phyloP scores from a whole-genome alignment of 106 monocot genomes.

The Triglochin maritima region DNA sequence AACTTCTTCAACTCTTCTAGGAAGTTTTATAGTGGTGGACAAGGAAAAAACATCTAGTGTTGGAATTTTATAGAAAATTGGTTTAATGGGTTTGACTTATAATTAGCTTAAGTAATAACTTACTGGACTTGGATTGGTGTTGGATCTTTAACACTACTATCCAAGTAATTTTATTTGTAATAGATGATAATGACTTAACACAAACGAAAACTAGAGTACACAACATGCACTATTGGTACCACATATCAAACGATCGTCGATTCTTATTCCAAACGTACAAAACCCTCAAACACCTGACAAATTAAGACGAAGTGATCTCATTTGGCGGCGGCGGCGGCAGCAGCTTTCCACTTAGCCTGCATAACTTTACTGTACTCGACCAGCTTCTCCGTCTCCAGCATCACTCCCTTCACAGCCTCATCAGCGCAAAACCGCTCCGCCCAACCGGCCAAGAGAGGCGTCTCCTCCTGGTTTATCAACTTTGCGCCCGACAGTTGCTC shows the following conservation, averaged over 20 bases:
- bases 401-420: slow-evolving; percentile 7
- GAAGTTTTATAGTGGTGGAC: too few relatives aligned
- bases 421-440: slow-evolving; percentile 17
- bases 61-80: too few relatives aligned
- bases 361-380: slow-evolving; percentile 9
- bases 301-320: not conserved
- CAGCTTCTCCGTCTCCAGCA: slow-evolving; percentile 31
- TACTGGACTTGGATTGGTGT: too few relatives aligned
- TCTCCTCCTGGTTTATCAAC: slow-evolving; percentile 21
- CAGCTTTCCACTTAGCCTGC: slow-evolving; percentile 1
- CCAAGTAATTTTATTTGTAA: too few relatives aligned
- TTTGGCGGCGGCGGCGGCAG: not conserved
- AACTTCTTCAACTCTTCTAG: too few relatives aligned
- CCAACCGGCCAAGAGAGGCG: slow-evolving; percentile 24
- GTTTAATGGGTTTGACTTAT: too few relatives aligned
- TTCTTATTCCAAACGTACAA: not conserved
- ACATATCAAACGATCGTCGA: not conserved
- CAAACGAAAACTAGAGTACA: not conserved
- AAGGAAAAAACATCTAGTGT: too few relatives aligned
- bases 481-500: too few relatives aligned
- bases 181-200: not conserved
- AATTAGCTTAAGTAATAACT: too few relatives aligned
- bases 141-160: too few relatives aligned
- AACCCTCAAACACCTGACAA: too few relatives aligned
- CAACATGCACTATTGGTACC: not conserved